Evolutionary conservation across 169 alveolate genomes (phyloP), one percentile per base, ranked within the genome.

Genomic region (Plasmodium adleri): DNA sequence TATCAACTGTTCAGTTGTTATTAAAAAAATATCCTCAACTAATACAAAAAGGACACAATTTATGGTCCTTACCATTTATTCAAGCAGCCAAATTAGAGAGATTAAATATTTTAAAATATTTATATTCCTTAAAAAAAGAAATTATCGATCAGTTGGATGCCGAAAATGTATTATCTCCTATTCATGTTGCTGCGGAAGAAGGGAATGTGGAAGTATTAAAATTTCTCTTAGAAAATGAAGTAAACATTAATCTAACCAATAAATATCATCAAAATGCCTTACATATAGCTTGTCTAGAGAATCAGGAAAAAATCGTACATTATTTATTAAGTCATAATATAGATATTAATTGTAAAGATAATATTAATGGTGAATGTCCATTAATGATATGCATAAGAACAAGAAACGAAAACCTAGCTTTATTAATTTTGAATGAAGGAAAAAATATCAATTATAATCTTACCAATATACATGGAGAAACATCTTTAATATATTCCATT

Each of bases 171-270:
- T 92, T 95, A 26, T 93, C 98, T 10, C 92, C 92, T 15, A 88
- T 95, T 39, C 95, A 95, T 73, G 96, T 93, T 7, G 97, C 97
- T 8, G 93, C 96, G 13, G 97, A 95, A 86, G 98, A 95, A 80
- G 96, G 95, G 9, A 88, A 88, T 58, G 72, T 95, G 68, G 96
- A 92, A 20, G 91, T 95, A 72, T 80, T 94, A 75, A 88, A 88
- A 66, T 72, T 93, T 22, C 63, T 93, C 68, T 72, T 88, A 43
- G 85, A 54, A 88, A 66, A 60, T 67, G 91, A 91, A 24, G 96
- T 94, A 50, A 90, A 94, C 67, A 85, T 93, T 22, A 76, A 94
- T 62, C 71, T 67, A 45, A 93, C 89, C 56, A 92, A 94, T 75
- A 74, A 72, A 47, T 72, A 24, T 58, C 95, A 94, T n/a, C 92